phyloP scores from a whole-genome alignment of 192 early-diverging fungal species.

The Chytriomyces sp. region DNA sequence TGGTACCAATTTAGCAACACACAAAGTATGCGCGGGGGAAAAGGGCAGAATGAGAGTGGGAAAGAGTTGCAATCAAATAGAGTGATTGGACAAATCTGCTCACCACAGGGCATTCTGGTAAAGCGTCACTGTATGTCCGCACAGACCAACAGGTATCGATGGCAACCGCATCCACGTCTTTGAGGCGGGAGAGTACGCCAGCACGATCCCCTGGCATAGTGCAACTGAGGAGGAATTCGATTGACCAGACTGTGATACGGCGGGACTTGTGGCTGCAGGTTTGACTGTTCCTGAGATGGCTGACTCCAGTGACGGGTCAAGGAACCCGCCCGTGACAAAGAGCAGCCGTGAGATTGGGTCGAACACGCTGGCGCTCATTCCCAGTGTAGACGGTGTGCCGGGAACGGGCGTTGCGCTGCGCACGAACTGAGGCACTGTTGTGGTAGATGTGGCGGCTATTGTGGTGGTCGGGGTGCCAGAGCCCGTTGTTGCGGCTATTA shows the following conservation, averaged over 20 bases:
- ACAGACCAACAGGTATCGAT: constrained; percentile 33
- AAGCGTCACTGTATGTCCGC: constrained; percentile 32
- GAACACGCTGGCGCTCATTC: not conserved
- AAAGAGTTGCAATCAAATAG: not conserved
- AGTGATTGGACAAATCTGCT: not conserved
- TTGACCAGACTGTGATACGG: too few species aligned
- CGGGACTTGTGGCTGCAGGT: not conserved
- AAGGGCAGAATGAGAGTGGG: not conserved
- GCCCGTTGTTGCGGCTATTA: too few species aligned
- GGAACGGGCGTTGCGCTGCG: not conserved
- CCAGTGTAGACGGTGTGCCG: not conserved
- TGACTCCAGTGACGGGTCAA: constrained; percentile 6
- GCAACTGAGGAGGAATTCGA: not conserved
- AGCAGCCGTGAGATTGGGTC: not conserved
- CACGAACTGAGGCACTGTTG: not conserved
- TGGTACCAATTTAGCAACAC: not conserved
- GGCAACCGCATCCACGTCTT: not conserved
- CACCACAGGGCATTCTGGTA: not conserved
- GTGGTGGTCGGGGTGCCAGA: too few species aligned
- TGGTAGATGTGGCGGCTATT: too few species aligned
- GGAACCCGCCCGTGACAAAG: constrained; percentile 28
- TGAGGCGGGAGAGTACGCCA: not conserved
- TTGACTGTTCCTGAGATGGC: not conserved
- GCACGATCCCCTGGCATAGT: constrained; percentile 4
- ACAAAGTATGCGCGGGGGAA: not conserved